These are phyloP conservation scores for Gaultheria prostrata DNA, from an alignment of 148 eudicot genomes.

Conservation along the genomic window DNA sequence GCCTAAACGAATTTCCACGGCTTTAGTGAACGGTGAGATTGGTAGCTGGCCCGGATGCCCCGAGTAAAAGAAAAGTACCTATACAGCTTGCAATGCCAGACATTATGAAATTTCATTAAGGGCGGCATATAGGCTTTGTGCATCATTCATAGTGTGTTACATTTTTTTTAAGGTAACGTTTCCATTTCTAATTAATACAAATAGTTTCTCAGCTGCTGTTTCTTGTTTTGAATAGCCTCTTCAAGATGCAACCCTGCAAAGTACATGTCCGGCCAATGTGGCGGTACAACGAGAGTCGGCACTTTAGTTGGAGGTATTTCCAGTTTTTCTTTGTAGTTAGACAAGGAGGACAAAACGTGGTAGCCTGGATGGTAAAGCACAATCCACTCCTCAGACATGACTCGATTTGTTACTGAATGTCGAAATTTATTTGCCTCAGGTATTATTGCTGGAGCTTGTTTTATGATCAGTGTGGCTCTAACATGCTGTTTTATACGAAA, in stretches of 20 bases:
- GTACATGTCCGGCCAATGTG: conserved; percentile 46
- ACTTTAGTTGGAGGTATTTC: conserved; percentile 49
- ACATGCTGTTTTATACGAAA: conserved; percentile 30
- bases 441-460: conserved; percentile 35
- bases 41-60: too few species aligned
- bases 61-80: background rate
- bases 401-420: background rate
- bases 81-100: background rate
- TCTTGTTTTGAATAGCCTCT: conserved; percentile 22
- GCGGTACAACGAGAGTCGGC: conserved; percentile 38
- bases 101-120: background rate
- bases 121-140: background rate
- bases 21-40: too few species aligned
- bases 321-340: background rate
- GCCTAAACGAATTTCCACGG: too few species aligned
- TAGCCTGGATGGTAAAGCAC: too few species aligned
- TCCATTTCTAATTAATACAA: background rate
- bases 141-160: background rate
- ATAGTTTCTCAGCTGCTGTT: background rate
- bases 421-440: conserved; percentile 28
- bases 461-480: conserved; percentile 38
- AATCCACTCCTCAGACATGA: too few species aligned
- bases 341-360: background rate
- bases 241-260: conserved; percentile 31
- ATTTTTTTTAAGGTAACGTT: background rate